Conservation (phyloP, 2,329 filamentous ascomycete genomes). For the Aureobasidium sp. region DNA sequence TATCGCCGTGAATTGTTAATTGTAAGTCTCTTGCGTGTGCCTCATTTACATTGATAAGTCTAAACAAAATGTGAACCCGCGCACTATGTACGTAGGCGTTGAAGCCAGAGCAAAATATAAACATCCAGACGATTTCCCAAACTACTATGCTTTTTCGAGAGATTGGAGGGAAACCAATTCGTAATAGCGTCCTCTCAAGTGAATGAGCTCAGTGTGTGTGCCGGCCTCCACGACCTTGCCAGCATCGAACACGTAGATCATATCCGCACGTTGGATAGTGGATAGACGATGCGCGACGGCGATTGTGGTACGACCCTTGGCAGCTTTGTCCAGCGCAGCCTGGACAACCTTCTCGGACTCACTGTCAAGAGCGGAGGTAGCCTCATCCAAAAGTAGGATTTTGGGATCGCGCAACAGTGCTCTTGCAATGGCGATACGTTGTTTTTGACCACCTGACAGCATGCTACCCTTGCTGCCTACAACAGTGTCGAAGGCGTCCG, state of each 20-base stretch:
- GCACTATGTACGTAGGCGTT: not conserved
- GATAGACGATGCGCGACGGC: constrained; percentile 86
- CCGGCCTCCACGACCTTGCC: constrained; percentile 80
- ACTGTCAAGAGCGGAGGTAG: constrained; percentile 58
- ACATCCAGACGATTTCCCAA: not conserved
- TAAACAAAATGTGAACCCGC: not conserved
- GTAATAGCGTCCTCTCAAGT: constrained; percentile 32
- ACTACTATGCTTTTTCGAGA: constrained; percentile 22
- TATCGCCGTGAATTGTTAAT: not conserved
- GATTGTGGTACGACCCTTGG: constrained; percentile 66
- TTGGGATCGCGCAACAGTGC: constrained; percentile 86
- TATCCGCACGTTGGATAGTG: constrained; percentile 89
- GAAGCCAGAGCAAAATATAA: not conserved
- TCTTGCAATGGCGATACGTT: constrained; percentile 86
- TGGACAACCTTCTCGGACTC: constrained; percentile 75
- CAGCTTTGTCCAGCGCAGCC: constrained; percentile 70
- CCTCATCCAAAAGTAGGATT: constrained; percentile 76
- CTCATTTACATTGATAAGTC: not conserved
- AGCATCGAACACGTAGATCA: constrained; percentile 95
- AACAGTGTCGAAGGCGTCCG: constrained; percentile 75
- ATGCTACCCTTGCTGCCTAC: constrained; percentile 73
- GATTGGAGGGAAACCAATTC: constrained; percentile 31
- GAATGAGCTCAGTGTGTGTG: constrained; percentile 55
- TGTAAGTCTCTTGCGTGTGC: not conserved
- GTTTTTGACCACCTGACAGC: constrained; percentile 86